Percentiles rank a stretch among this genome's conserved stretches.
phyloP scores from a whole-genome alignment of 2,329 filamentous ascomycete genomes.

The Trichophyton benhamiae region DNA sequence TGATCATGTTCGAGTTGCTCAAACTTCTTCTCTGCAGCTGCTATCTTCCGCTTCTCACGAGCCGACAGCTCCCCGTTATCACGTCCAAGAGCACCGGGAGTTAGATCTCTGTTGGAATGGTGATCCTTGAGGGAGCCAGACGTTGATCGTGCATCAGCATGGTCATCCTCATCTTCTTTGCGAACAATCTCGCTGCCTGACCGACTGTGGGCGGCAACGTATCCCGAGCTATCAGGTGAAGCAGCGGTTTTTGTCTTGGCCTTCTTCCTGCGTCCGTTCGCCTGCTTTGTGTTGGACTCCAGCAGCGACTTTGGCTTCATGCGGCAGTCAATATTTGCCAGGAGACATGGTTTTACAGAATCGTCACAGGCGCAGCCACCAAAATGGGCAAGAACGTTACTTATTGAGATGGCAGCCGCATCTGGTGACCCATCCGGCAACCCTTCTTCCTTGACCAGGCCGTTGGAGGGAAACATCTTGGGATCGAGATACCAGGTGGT shows the following conservation, averaged over 20 bases:
- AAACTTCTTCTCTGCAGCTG: conserved; percentile 51
- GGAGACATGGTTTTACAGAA: conserved; percentile 25
- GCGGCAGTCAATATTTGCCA: conserved; percentile 35
- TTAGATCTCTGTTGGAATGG: conserved; percentile 49
- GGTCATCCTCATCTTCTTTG: conserved; percentile 43
- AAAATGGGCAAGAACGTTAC: conserved; percentile 38
- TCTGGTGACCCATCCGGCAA: conserved; percentile 30
- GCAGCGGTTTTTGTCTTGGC: conserved; percentile 33
- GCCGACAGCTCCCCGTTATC: conserved; percentile 44
- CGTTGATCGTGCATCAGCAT: conserved; percentile 44
- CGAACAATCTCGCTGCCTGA: conserved; percentile 47
- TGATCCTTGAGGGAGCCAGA: conserved; percentile 46
- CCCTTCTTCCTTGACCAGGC: conserved; percentile 30
- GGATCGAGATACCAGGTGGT: conserved; percentile 38
- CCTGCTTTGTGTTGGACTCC: conserved; percentile 29
- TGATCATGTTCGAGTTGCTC: conserved; percentile 49
- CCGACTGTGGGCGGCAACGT: conserved; percentile 44
- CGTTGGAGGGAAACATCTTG: conserved; percentile 28
- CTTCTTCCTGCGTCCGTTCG: conserved; percentile 38
- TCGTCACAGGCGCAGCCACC: conserved; percentile 38
- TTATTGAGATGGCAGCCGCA: conserved; percentile 33
- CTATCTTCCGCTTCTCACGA: conserved; percentile 50
- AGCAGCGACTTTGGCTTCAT: conserved; percentile 21
- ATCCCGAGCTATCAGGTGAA: conserved; percentile 43
- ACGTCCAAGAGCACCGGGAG: conserved; percentile 39